Evolutionary conservation across 176 grass and related monocot species (phyloP), one percentile per base, ranked within the genome.

Genomic region (Paspalum vaginatum): DNA sequence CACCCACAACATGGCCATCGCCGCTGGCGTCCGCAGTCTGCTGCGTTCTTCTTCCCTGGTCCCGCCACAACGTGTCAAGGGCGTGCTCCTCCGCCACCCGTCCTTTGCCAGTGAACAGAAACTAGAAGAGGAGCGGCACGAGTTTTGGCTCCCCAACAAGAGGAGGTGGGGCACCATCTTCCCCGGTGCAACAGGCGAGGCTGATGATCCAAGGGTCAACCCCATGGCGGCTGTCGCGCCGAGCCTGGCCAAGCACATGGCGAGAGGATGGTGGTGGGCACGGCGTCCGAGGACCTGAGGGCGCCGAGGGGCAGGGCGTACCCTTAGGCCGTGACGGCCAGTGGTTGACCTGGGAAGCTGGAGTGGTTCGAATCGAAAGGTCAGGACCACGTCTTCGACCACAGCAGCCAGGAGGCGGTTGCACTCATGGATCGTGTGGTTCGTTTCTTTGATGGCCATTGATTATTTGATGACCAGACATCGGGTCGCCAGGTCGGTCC

Each of bases 121-220:
- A 11, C 52, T 41, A 43, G 61, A 69, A 13, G 54, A 37, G 0
- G 84, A 83, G 37, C 5, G 6, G 2, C 68, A 76, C 51, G 53
- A 44, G 5, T 75, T 68, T 61, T 68, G 86, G 45, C 61, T 1
- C 26, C 6, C 10, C 1, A 56, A 74, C 6, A 66, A 46, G 52
- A 50, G 18, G 54, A 45, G 88, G 41, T 91, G 89, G 89, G 7
- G 0, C 10, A 20, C 78, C 12, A 70, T 90, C 39, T 94, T 67
- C 53, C 87, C 87, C 0, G 65, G 25, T 10, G 81, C 86, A 6
- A 77, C 40, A 42, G 45, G 12, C 8, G 84, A 84, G 20, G 48
- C 79, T 5, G 93, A 90, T 16, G 85, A 97, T 21, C 82, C 79
- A 15, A 55, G 56, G 47, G 69, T 97, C 7, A 93, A 97, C 9